These are phyloP conservation scores for Nitzschia putrida DNA, from an alignment of 108 stramenopile species.

Conservation along the genomic window DNA sequence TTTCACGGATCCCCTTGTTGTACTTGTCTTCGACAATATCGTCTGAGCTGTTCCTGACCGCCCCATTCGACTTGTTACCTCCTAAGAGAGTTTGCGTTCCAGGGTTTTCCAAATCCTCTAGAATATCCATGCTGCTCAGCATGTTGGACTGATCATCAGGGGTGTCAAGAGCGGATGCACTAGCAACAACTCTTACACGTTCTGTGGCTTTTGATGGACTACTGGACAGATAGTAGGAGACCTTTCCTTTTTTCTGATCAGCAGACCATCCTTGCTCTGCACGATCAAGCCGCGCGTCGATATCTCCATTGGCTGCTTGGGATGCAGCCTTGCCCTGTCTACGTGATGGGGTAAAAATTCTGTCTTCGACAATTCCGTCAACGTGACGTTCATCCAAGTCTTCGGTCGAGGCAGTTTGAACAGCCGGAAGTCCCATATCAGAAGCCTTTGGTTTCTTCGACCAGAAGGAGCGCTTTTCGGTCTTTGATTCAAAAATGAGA, in stretches of 20 bases:
- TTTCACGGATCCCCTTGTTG: constrained; percentile 8
- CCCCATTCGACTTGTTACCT: too few species aligned
- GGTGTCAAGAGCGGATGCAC: background rate
- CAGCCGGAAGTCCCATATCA: constrained; percentile 25
- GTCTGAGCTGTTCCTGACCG: background rate
- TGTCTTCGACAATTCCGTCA: background rate
- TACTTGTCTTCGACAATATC: constrained; percentile 2
- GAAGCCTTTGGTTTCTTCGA: background rate
- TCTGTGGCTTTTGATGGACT: constrained; percentile 9
- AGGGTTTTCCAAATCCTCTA: constrained; percentile 2
- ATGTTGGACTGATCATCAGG: background rate
- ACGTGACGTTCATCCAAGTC: constrained; percentile 4
- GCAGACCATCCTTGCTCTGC: background rate
- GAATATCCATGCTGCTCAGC: constrained; percentile 8
- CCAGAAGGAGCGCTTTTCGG: background rate
- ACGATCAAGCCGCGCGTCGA: background rate
- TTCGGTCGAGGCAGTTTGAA: constrained; percentile 19
- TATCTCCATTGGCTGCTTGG: background rate
- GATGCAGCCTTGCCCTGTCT: background rate
- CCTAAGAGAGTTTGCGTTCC: background rate
- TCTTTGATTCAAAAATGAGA: background rate
- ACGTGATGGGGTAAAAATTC: background rate
- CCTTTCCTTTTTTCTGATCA: background rate
- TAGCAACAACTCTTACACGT: background rate
- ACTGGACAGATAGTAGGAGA: constrained; percentile 7